Evolutionary conservation across 2,329 filamentous ascomycete species (phyloP).

Genomic region (Colletotrichum musae): DNA sequence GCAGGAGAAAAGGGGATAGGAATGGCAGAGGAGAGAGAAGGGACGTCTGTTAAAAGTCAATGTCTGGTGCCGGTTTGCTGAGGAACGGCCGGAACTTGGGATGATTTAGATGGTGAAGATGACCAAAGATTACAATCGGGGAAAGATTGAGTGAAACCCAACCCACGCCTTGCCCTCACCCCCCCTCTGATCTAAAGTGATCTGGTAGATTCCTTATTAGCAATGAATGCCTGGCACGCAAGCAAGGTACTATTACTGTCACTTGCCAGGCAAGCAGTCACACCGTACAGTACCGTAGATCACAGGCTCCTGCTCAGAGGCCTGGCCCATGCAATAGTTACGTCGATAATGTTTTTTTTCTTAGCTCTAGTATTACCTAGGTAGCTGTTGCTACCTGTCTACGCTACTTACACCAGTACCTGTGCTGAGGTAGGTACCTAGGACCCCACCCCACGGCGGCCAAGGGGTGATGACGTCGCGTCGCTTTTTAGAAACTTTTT

Average conservation of each 20-base stretch:
- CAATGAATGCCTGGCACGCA: conserved; percentile 7
- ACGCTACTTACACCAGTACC: background rate
- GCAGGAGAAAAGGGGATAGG: background rate
- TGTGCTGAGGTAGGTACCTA: background rate
- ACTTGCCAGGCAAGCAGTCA: background rate
- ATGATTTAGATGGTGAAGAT: conserved; percentile 23
- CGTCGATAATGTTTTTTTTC: conserved; percentile 26
- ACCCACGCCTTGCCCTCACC: conserved; percentile 10
- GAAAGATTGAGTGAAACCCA: conserved; percentile 12
- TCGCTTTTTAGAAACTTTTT: conserved; percentile 13
- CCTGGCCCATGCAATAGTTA: conserved; percentile 37
- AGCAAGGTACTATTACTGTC: background rate
- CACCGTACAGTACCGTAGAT: background rate
- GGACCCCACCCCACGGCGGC: conserved; percentile 32
- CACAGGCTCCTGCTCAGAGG: conserved; percentile 7
- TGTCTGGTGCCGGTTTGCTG: conserved; percentile 15
- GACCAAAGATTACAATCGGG: conserved; percentile 5
- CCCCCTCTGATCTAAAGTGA: background rate
- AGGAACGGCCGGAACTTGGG: conserved; percentile 31
- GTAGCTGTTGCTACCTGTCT: background rate
- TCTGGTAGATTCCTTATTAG: conserved; percentile 37
- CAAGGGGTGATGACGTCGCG: conserved; percentile 40
- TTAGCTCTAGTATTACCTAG: background rate
- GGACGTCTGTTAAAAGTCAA: conserved; percentile 8
- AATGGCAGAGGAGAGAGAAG: conserved; percentile 6